Base-by-base conservation (phyloP, 1,284 basidiomycete genomes). In the Trametes versicolor region DNA sequence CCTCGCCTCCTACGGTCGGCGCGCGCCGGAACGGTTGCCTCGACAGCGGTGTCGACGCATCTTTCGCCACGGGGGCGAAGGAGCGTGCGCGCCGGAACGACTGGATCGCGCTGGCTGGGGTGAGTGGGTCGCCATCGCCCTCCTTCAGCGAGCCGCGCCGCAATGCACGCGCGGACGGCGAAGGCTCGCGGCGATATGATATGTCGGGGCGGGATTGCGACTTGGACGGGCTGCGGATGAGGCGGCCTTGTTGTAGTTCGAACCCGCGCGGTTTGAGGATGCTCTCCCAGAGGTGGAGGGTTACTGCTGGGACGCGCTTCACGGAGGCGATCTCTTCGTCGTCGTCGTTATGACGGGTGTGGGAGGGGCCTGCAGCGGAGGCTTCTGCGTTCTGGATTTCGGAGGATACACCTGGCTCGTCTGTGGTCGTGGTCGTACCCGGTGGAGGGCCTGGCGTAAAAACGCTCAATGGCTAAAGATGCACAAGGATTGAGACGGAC, bases 261-360 rank as follows among this genome's bases (percentile, higher is more conserved):
- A 88, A 91, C 10, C 90, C 91, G 21, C 90, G 83, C 41, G 82
- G 79, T 63, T 85, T 83, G 41, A 93, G 82, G 19, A 93, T 83
- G 66, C 82, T 83, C 52, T 84, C 81, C 91, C 91, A 92, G 8
- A 93, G 81, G 63, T 87, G 84, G 25, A 90, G 80, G 6, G 88
- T 88, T 2, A 87, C 81, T 0, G 81, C 81, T 0, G 87, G 87
- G 0, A 87, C 77, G 21, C 87, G 86, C 57, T 82, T 86, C 2
- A 86, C 79, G 17, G 82, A 74, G 0, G 83, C 85, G 1, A 83
- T 77, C 68, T 87, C 87, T 62, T 89, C 88, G 2, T 70, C 69
- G 41, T 66, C 70, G n/a, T 51, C 64, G 52, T 54, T 56, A 58
- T 2, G 72, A 61, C 1, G 41, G 13, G 49, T 15, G 15, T n/a